phyloP scores from a whole-genome alignment of 768 basidiomycete genomes.

The Dictyophora rubrovolvata region DNA sequence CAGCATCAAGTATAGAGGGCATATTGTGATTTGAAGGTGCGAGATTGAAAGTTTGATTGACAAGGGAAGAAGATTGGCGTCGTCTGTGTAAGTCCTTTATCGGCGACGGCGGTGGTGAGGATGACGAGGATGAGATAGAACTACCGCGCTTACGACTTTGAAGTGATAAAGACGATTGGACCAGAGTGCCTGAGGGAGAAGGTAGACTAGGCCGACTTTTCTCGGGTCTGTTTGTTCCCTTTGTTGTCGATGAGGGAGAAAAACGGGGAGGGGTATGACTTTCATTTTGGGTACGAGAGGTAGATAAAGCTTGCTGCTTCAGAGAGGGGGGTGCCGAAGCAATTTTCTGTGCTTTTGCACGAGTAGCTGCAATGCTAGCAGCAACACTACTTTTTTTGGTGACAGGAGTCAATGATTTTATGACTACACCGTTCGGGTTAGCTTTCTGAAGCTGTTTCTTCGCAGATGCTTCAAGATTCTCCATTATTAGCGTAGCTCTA shows the following conservation, averaged over 20 bases:
- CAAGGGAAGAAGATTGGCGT: not conserved
- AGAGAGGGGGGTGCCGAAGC: conserved; percentile 72
- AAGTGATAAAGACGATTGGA: conserved; percentile 31
- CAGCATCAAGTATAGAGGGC: not conserved
- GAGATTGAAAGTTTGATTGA: not conserved
- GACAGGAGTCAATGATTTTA: conserved; percentile 42
- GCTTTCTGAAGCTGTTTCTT: conserved; percentile 81
- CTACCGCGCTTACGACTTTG: conserved; percentile 10
- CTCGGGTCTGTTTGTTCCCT: conserved; percentile 27
- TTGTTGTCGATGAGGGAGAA: conserved; percentile 27
- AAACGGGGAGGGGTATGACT: conserved; percentile 19
- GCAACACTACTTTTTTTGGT: conserved; percentile 75
- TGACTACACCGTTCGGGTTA: conserved; percentile 45
- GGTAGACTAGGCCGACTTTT: conserved; percentile 30
- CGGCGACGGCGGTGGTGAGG: conserved; percentile 12
- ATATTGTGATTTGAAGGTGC: not conserved
- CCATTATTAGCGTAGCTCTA: conserved; percentile 51
- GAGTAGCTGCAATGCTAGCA: conserved; percentile 81
- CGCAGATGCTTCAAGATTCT: conserved; percentile 53
- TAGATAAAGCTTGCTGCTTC: conserved; percentile 68
- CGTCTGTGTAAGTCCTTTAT: conserved; percentile 3
- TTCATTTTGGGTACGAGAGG: conserved; percentile 37
- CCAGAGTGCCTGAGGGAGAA: conserved; percentile 20
- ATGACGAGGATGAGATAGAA: conserved; percentile 8
- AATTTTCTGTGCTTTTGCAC: conserved; percentile 78